phyloP scores from a whole-genome alignment of 257 asterid species.

The Fraxinus pennsylvanica region DNA sequence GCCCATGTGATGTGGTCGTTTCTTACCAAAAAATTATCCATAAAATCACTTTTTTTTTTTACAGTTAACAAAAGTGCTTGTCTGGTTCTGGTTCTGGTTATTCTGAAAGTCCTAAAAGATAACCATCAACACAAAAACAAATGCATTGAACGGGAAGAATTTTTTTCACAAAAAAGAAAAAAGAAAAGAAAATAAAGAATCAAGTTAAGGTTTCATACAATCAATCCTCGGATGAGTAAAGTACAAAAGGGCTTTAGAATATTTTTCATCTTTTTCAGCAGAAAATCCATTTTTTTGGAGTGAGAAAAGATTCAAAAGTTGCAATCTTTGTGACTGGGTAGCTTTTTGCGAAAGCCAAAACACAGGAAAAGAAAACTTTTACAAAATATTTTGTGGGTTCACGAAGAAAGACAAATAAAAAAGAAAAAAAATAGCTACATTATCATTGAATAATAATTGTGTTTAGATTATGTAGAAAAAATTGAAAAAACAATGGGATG shows the following conservation, averaged over 20 bases:
- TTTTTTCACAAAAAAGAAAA: constrained; percentile 1
- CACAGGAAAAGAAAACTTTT: constrained; percentile 1
- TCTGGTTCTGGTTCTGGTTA: constrained; percentile 33
- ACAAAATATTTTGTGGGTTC: neutral
- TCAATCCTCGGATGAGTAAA: constrained; percentile 33
- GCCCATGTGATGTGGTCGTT: constrained; percentile 52
- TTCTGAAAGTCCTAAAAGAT: constrained; percentile 42
- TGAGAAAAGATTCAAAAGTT: constrained; percentile 44
- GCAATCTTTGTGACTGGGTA: constrained; percentile 37
- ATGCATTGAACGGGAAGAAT: neutral
- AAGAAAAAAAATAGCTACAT: neutral
- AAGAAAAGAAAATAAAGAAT: neutral
- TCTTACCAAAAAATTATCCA: constrained; percentile 32
- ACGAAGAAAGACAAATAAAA: neutral
- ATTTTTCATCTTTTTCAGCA: constrained; percentile 26
- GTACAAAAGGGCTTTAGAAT: constrained; percentile 37
- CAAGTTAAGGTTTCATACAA: constrained; percentile 29
- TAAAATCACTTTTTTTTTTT: constrained; percentile 15
- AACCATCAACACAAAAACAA: constrained; percentile 35
- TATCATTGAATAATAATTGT: too few species aligned
- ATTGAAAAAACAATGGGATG: constrained; percentile 1
- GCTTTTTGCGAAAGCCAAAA: constrained; percentile 21
- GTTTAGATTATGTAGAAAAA: neutral
- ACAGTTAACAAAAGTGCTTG: constrained; percentile 29
- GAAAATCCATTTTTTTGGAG: constrained; percentile 19